Conservation (phyloP, 345 rosid species). For the Aquilaria yunnanensis region DNA sequence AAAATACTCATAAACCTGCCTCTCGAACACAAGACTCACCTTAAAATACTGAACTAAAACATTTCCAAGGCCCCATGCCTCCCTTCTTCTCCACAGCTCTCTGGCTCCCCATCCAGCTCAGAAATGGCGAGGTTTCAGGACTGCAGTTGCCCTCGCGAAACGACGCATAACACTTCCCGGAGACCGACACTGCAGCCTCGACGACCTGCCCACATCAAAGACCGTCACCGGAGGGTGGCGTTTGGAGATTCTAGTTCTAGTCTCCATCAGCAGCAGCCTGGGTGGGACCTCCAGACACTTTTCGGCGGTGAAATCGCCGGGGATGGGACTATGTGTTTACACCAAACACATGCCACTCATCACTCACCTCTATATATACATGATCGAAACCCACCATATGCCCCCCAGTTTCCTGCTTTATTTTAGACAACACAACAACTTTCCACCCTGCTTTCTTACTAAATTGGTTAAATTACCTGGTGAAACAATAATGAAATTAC, state of each 20-base stretch:
- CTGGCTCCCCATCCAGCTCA: constrained; percentile 14
- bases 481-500: too few relatives aligned
- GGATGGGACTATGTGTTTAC: not conserved
- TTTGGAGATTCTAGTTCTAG: constrained; percentile 19
- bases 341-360: too few relatives aligned
- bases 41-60: not conserved
- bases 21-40: too few relatives aligned
- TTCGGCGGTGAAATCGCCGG: constrained; percentile 20
- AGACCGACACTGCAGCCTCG: constrained; percentile 22
- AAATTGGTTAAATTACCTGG: too few relatives aligned
- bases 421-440: too few relatives aligned
- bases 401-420: too few relatives aligned
- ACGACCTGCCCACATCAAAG: constrained; percentile 20
- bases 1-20: too few relatives aligned
- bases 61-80: constrained; percentile 39
- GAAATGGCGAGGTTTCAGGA: constrained; percentile 23
- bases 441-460: too few relatives aligned
- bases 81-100: constrained; percentile 21
- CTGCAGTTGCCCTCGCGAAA: constrained; percentile 20
- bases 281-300: constrained; percentile 67
- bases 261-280: constrained; percentile 36
- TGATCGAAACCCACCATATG: too few relatives aligned
- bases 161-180: constrained; percentile 35
- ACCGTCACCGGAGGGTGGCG: constrained; percentile 43
- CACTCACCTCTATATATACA: too few relatives aligned